Base-by-base conservation (phyloP, 495 filamentous ascomycete species). In the Penicillium soppii region DNA sequence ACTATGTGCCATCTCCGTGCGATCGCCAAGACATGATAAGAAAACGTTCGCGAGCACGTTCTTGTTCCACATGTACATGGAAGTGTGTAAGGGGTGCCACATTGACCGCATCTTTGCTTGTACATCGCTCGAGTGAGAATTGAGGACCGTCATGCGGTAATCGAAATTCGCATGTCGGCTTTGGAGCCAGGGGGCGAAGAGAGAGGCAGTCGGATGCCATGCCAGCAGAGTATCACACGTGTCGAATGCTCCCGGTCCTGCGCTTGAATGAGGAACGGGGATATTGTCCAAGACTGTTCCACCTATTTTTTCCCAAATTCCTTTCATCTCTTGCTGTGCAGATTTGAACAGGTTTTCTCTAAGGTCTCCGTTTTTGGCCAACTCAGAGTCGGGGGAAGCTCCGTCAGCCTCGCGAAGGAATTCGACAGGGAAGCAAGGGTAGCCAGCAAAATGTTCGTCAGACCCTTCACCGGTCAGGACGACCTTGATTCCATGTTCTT, bases 391-490 rank as follows among this genome's bases (percentile, higher is more conserved):
- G 1, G 70, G 61, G 57, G 56, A 72, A 1, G 77, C 54, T 19
- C 36, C 27, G 49, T 83, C 80, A 1, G 66, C 55, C 53, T 80
- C 78, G 7, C 63, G 65, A 5, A 81, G 57, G 29, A 62, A 67
- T 23, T 81, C 76, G 20, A 57, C 52, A 1, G 67, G 43, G 54
- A 73, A 75, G 22, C 69, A 50, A 1, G 64, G 52, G 50, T 83
- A 83, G 43, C 78, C 78, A 13, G 62, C 71, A 46, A 83, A 81
- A 55, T 74, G 65, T 62, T 81, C 78, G 53, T 81, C 78, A 7
- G 77, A 61, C 16, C 79, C 79, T 61, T 82, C 75, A 20, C 78
- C 77, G 62, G 70, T 79, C 2, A 82, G 62, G 8, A 81, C 61
- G 7, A 80, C 77, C 44, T 78, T 78, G 53, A 72, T 69, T 17